A percentile compares a stretch with the other conserved stretches of the same genome.
phyloP scores from a whole-genome alignment of 73 alveolate genomes.

The Tetrahymena elliotti region DNA sequence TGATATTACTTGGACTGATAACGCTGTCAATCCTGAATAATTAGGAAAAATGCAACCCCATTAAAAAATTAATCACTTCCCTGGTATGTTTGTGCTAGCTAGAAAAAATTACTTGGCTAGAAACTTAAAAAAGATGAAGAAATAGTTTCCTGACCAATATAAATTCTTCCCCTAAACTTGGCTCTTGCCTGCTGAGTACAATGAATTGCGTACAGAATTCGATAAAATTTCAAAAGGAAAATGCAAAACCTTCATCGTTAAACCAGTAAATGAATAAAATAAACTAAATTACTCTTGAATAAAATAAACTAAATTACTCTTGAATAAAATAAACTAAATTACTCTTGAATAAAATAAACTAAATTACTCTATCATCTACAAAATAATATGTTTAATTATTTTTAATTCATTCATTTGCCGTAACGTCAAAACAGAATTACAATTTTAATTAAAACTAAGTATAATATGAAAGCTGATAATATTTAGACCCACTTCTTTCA shows the following conservation, averaged over 20 bases:
- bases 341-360: neutral
- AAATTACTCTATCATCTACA: neutral
- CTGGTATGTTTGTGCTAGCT: slow-evolving; percentile 75
- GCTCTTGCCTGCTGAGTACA: slow-evolving; percentile 72
- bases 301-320: neutral
- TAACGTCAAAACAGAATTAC: no score
- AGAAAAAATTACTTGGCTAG: slow-evolving; percentile 69
- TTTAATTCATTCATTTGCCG: no score
- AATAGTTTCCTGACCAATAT: slow-evolving; percentile 59
- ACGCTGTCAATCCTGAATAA: slow-evolving; percentile 44
- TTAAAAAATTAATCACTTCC: slow-evolving; percentile 75
- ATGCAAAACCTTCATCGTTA: slow-evolving; percentile 61
- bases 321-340: neutral
- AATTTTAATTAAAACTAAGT: no score
- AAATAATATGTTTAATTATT: no score
- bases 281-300: neutral
- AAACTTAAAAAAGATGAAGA: slow-evolving; percentile 62
- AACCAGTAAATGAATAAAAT: slow-evolving; percentile 34
- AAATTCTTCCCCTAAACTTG: slow-evolving; percentile 82
- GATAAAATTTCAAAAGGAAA: slow-evolving; percentile 25
- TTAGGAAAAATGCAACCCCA: slow-evolving; percentile 57
- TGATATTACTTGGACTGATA: slow-evolving; percentile 56
- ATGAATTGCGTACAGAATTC: slow-evolving; percentile 54
- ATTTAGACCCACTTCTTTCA: no score
- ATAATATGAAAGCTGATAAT: no score